Evolutionary conservation across 768 basidiomycete genomes (phyloP).

Genomic region (Royoungia palumana): DNA sequence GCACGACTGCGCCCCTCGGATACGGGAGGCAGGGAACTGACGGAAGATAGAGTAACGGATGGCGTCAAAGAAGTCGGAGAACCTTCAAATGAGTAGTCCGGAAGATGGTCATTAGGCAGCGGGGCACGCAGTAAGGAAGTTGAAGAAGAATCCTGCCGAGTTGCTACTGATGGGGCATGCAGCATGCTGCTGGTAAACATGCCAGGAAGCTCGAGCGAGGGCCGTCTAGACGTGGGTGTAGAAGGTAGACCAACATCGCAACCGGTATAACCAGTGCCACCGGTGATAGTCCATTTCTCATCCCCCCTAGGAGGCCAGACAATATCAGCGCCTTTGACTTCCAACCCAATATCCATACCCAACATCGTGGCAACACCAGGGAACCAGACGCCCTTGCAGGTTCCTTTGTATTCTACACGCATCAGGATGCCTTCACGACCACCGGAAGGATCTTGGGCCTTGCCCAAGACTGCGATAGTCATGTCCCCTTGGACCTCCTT

Average conservation of each 20-base stretch:
- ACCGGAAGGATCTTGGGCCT: constrained; percentile 35
- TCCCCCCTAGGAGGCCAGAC: constrained; percentile 56
- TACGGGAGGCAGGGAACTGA: constrained; percentile 33
- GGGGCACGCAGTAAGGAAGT: constrained; percentile 74
- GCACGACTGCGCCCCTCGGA: constrained; percentile 37
- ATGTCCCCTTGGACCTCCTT: constrained; percentile 66
- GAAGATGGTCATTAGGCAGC: constrained; percentile 57
- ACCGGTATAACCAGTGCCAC: constrained; percentile 68
- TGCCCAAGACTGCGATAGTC: constrained; percentile 57
- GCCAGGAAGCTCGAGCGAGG: constrained; percentile 47
- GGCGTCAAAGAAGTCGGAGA: constrained; percentile 52
- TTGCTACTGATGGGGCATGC: constrained; percentile 22
- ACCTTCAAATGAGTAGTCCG: constrained; percentile 76
- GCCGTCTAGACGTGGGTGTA: constrained; percentile 41
- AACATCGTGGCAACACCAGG: constrained; percentile 80
- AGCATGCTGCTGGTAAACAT: constrained; percentile 17
- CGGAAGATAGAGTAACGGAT: constrained; percentile 38
- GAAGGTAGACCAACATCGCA: constrained; percentile 53
- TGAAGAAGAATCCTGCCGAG: constrained; percentile 43
- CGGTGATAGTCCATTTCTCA: constrained; percentile 57
- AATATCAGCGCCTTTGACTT: constrained; percentile 65
- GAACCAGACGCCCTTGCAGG: constrained; percentile 77
- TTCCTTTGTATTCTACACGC: constrained; percentile 66
- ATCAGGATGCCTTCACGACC: constrained; percentile 55
- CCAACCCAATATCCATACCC: constrained; percentile 71